Base-by-base conservation (phyloP, 2,329 filamentous ascomycete species). In the Neopestalotiopsis clavispora region DNA sequence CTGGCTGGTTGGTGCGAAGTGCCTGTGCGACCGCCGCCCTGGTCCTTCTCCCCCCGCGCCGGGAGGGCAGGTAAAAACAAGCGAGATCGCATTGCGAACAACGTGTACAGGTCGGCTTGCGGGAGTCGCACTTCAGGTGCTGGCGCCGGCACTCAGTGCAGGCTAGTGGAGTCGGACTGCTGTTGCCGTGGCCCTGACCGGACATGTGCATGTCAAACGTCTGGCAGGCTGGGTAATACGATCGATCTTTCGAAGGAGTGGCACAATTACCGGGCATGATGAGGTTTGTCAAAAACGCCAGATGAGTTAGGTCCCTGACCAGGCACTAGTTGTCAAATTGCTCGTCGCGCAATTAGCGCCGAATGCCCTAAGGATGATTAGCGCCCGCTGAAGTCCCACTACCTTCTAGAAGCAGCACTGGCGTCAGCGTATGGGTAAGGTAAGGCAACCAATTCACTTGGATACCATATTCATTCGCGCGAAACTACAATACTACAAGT, bases 101-200 rank as follows among this genome's bases (percentile, higher is more conserved):
- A 34, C 59, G 59, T 34, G n/a, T 13, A 62, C 59, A 62, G 32
- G 12, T 62, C 12, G 59, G 59, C 34, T 38, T 30, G 32, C 59
- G 28, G 9, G 30, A 28, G 59, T 62, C 59, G 59, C 59, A 62
- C 59, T 62, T 62, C 32, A 62, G 28, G 59, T 62, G 59, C 32
- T 62, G 59, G n/a, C 59, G 30, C 12, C 59, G 59, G n/a, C 59
- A 62, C 20, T 62, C 59, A 34, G 59, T 62, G 59, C 59, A 62
- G 59, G 59, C 59, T 34, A 62, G 59, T 13, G 59, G 34, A 38
- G 59, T 34, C 59, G 59, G 59, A n/a, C 45, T 52, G 57, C n/a
- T 28, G n/a, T 14, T 59, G 59, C 30, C 30, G 17, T 32, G 58
- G 58, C 23, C 58, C 32, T 28, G 23, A 34, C 58, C 34, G 59